Conservation (phyloP, 257 asterid genomes). For the Nicotiana paniculata region DNA sequence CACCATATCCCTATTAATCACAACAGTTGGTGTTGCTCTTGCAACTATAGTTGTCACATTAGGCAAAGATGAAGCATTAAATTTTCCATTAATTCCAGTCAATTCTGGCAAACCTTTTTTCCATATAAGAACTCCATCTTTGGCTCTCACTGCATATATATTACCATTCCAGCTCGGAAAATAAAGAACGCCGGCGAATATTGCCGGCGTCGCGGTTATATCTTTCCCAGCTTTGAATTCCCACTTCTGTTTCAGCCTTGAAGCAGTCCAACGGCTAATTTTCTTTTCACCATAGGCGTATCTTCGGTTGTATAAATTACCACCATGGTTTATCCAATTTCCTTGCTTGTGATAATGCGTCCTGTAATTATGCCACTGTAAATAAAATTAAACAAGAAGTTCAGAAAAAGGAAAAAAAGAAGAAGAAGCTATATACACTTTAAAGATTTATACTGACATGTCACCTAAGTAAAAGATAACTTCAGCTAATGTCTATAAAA, state of each 20-base stretch:
- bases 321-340: constrained; percentile 53
- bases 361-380: neutral
- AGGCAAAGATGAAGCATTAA: neutral
- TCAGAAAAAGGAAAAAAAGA: too few species aligned
- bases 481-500: too few species aligned
- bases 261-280: constrained; percentile 34
- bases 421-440: too few species aligned
- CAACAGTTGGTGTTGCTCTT: constrained; percentile 42
- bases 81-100: constrained; percentile 27
- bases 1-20: constrained; percentile 25
- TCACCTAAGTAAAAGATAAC: neutral
- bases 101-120: constrained; percentile 20
- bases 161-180: constrained; percentile 51
- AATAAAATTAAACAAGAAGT: neutral
- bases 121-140: constrained; percentile 42
- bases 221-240: constrained; percentile 35
- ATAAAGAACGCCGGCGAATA: constrained; percentile 25
- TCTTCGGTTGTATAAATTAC: constrained; percentile 41
- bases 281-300: constrained; percentile 22
- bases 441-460: too few species aligned
- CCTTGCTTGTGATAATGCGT: neutral
- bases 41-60: constrained; percentile 22
- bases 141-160: constrained; percentile 36
- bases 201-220: constrained; percentile 36
- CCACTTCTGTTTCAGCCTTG: constrained; percentile 37